Conservation (phyloP, 2,329 filamentous ascomycete species). For the Fusarium pseudocircinatum region DNA sequence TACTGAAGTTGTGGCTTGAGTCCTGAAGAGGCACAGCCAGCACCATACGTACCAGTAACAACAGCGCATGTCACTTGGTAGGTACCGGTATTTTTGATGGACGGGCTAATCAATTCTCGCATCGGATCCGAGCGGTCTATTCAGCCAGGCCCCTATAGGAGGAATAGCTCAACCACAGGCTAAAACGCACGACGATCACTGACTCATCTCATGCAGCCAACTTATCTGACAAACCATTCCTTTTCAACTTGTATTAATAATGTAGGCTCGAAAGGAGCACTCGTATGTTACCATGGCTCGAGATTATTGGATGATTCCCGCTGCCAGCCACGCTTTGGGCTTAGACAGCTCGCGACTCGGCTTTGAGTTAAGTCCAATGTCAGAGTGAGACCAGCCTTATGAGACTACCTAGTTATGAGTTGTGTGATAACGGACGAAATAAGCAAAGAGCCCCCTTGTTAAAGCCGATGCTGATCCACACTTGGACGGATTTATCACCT, state of each 20-base stretch:
- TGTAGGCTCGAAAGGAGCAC: not conserved
- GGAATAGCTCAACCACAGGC: not conserved
- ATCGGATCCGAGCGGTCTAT: constrained; percentile 23
- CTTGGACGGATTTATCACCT: not conserved
- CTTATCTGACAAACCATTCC: not conserved
- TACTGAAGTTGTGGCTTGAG: not conserved
- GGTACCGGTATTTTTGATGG: not conserved
- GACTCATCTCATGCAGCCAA: constrained; percentile 8
- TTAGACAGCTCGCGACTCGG: constrained; percentile 39
- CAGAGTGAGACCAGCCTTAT: constrained; percentile 21
- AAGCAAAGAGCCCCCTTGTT: not conserved
- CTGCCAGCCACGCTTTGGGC: not conserved
- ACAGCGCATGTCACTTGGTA: not conserved
- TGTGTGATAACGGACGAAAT: not conserved
- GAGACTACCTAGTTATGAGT: not conserved
- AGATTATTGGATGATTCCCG: constrained; percentile 7
- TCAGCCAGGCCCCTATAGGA: not conserved
- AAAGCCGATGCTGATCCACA: constrained; percentile 1
- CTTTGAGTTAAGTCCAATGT: constrained; percentile 35
- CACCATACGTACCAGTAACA: not conserved
- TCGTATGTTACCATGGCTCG: not conserved
- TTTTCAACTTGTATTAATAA: not conserved
- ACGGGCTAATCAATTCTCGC: not conserved
- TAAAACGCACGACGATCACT: not conserved
- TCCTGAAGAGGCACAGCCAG: not conserved